These are phyloP conservation scores for Mariannaea elegans DNA, from an alignment of 2,329 filamentous ascomycete genomes.

Conservation along the genomic window DNA sequence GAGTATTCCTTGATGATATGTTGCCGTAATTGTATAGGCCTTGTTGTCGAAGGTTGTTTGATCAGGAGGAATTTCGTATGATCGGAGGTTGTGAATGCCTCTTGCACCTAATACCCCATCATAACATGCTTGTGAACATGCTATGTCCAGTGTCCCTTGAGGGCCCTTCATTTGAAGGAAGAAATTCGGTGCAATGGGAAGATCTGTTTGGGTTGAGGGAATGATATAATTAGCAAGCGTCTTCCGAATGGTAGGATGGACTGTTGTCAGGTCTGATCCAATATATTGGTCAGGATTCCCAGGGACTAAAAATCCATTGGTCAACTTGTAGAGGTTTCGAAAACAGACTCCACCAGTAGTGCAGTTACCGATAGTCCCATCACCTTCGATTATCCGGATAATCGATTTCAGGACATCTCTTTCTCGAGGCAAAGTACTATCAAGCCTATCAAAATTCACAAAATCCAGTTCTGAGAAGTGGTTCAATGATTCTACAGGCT, in stretches of 20 bases:
- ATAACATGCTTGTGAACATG: slow-evolving; percentile 46
- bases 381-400: slow-evolving; percentile 45
- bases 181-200: slow-evolving; percentile 50
- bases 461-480: slow-evolving; percentile 45
- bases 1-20: neutral
- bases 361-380: slow-evolving; percentile 33
- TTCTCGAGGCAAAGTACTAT: slow-evolving; percentile 46
- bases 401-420: slow-evolving; percentile 43
- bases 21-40: neutral
- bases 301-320: slow-evolving; percentile 42
- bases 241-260: slow-evolving; percentile 38
- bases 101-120: slow-evolving; percentile 47
- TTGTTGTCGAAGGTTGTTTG: neutral
- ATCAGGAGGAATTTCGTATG: slow-evolving; percentile 33
- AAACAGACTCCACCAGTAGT: slow-evolving; percentile 43
- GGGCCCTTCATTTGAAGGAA: slow-evolving; percentile 51
- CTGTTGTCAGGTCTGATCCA: slow-evolving; percentile 43
- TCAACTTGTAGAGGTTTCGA: slow-evolving; percentile 47
- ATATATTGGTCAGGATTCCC: slow-evolving; percentile 48
- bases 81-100: slow-evolving; percentile 47
- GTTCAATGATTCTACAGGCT: slow-evolving; percentile 44
- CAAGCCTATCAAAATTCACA: slow-evolving; percentile 40
- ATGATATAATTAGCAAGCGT: slow-evolving; percentile 41
- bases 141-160: slow-evolving; percentile 39
- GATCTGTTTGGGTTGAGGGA: slow-evolving; percentile 43